phyloP scores from a whole-genome alignment of 257 asterid genomes.

The Lycium barbarum region DNA sequence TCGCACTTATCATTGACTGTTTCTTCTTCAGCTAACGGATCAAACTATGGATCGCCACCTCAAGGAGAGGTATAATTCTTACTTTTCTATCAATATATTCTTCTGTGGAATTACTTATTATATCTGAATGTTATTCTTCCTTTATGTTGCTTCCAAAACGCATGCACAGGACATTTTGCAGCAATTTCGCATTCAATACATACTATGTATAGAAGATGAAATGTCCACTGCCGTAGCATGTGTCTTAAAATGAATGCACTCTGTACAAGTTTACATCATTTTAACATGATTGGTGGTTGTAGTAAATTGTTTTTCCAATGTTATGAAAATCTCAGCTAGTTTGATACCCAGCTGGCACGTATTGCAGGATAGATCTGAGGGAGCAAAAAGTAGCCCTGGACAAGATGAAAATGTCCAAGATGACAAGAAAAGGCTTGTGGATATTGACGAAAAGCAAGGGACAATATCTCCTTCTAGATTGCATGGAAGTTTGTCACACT shows the following conservation, averaged over 20 bases:
- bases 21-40: conserved; percentile 32
- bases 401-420: conserved; percentile 37
- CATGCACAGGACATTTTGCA: neutral
- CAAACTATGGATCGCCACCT: conserved; percentile 66
- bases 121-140: neutral
- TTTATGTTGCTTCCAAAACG: neutral
- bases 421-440: conserved; percentile 36
- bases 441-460: conserved; percentile 49
- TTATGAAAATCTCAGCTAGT: neutral
- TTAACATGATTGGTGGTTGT: neutral
- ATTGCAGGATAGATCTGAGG: conserved; percentile 58
- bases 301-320: neutral
- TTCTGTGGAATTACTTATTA: neutral
- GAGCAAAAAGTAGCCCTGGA: conserved; percentile 42
- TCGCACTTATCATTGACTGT: conserved; percentile 62
- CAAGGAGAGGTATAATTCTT: conserved; percentile 54
- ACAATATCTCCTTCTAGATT: conserved; percentile 42
- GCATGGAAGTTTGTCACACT: conserved; percentile 48
- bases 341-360: conserved; percentile 22
- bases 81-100: neutral
- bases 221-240: neutral
- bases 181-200: neutral
- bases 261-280: neutral
- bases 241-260: neutral
- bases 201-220: neutral